Evolutionary conservation across 2,329 filamentous ascomycete genomes (phyloP), one percentile per base, ranked within the genome.

Genomic region (Ophiosphaerella narmari): DNA sequence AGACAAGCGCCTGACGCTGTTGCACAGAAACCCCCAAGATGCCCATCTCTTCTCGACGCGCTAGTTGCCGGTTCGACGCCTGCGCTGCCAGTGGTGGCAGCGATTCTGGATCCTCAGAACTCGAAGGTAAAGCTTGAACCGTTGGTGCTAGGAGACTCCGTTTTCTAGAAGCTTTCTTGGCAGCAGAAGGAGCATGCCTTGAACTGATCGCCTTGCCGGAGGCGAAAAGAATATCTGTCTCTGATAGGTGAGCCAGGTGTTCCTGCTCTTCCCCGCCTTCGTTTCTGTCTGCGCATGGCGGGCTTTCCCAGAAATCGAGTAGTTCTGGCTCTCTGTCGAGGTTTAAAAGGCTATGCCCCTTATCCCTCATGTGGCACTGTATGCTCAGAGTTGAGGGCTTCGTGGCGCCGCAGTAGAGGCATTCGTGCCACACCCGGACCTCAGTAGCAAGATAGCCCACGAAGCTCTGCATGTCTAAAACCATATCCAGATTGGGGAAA

Each of bases 291-390:
- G 55, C 7, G 50, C 39, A 37, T 66, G 65, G 40, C 68, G 71
- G 54, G 71, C 69, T 29, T 71, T 61, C 59, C 62, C 61, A 74
- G 48, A 73, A 74, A 23, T 72, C 71, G 8, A 66, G 55, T 8
- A 74, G 54, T 41, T 72, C 71, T 1, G 66, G 57, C 47, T 72
- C 68, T 7, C 48, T 37, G 12, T 71, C 58, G 11, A 74, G 31
- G 37, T 72, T 72, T 26, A 73, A 48, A 29, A 63, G 50, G 48
- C 71, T 73, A 43, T 74, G 71, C 7, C 60, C 59, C 50, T 70
- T 74, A 43, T 73, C 70, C 26, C 62, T 47, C 71, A 74, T 74
- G 46, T 74, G 71, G 24, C 43, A 65, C 56, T 69, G 71, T 14
- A 70, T 62, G 32, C 39, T 44, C 42, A 59, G 44, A 67, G 71